These are phyloP conservation scores for Podospora pseudoanserina DNA, from an alignment of 495 filamentous ascomycete species.

Conservation along the genomic window DNA sequence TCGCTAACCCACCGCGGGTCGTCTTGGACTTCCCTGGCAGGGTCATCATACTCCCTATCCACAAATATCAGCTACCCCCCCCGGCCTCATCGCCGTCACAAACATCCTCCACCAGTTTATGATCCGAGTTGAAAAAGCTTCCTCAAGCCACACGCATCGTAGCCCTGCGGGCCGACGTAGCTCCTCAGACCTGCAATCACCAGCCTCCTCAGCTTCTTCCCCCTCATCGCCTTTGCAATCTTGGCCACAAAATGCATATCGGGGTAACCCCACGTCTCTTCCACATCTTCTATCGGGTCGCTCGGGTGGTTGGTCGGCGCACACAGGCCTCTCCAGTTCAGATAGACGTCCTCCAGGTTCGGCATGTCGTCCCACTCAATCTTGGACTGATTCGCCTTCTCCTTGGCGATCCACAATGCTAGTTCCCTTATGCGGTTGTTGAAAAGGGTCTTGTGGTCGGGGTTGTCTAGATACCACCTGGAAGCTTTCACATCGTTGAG, in stretches of 20 bases:
- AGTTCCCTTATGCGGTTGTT: background rate
- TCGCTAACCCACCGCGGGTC: too few species aligned
- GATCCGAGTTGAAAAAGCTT: background rate
- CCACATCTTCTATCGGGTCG: background rate
- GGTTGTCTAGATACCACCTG: background rate
- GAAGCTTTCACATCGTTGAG: background rate
- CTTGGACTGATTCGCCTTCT: background rate
- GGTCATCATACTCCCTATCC: slow-evolving; percentile 8
- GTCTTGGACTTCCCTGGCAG: background rate
- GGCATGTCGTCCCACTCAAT: background rate
- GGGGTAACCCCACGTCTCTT: background rate
- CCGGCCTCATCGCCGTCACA: slow-evolving; percentile 17
- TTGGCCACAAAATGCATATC: background rate
- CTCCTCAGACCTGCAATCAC: slow-evolving; percentile 24
- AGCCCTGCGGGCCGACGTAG: background rate
- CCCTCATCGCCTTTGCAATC: slow-evolving; percentile 4
- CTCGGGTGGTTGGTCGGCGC: background rate
- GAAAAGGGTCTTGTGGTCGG: background rate
- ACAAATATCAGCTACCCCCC: slow-evolving; percentile 24
- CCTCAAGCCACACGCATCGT: background rate
- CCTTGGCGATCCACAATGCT: background rate
- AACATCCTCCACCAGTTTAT: slow-evolving; percentile 20
- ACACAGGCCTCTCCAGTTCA: background rate
- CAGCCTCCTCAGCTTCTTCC: slow-evolving; percentile 12
- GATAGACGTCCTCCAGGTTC: background rate